Evolutionary conservation across 192 early-diverging fungal genomes (phyloP), one percentile per base, ranked within the genome.

Genomic region (Gryganskiella cystojenkinii): DNA sequence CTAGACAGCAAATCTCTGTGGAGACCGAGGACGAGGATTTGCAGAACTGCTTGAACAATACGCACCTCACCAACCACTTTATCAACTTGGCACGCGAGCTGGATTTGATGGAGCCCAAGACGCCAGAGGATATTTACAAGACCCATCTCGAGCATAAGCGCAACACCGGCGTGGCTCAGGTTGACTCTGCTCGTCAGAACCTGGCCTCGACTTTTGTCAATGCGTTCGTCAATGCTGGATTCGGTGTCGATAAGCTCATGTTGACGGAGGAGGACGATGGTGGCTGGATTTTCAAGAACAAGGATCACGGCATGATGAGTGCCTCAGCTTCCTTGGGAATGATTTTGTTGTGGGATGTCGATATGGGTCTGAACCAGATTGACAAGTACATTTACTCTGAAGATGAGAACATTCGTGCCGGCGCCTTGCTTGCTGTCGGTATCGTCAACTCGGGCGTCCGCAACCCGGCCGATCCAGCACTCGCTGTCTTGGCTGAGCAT

Each of bases 41-140:
- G 61, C 83, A 88, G 6, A 94, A 93, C 49, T 97, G 96, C 81
- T 81, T 99, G 62, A 92, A 93, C 84, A 98, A 98, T 80, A 85
- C 94, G 5, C 82, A 89, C 28, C 79, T 98, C 55, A 93, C 95
- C 24, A 94, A 93, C 73, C 86, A 95, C 81, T 99, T 96, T 60
- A 86, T 94, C 49, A 87, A 91, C 30, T 87, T 99, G 24, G 98
- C 93, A 0, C 89, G 92, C 57, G 95, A 98, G 61, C 88, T 99
- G 67, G 94, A 97, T 82, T 90, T 99, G 46, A 84, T 96, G 76
- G 98, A 98, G 56, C 89, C 98, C 47, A 98, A 98, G 83, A 86
- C 91, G 17, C 97, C 98, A 3, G 96, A 98, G 71, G 98, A 99
- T 72, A 97, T 99, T 69, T 99, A 99, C 88, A 99, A 99, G 84